Evolutionary conservation across 371 early-diverging fungal genomes (phyloP), one percentile per base, ranked within the genome.

Genomic region (Rhizopus sp.): DNA sequence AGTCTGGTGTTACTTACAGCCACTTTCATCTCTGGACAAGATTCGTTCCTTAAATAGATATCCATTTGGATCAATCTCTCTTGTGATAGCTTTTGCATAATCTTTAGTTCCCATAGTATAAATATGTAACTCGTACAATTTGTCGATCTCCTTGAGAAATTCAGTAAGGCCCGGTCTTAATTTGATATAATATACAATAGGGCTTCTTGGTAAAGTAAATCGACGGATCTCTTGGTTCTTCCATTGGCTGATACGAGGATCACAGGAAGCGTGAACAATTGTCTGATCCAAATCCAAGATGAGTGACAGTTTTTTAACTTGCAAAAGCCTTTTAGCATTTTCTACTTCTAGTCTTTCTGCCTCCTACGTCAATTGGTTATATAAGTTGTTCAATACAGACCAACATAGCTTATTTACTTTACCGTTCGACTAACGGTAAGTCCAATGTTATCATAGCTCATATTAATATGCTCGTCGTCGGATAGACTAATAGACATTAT

Each of bases 281-380:
- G 99, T 99, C 72, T 97, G 99, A 72, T 99, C 99, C 48, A 99
- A 81, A 80, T 99, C 99, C 29, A 99, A 81, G 40, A 99, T 88
- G n/a, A 99, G 73, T 12, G 95, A 92, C 35, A 99, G 82, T 68
- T 90, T 95, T 45, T 83, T 80, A 40, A 76, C 77, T 13, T 74
- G 57, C 53, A 87, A 59, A 53, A 99, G 74, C 47, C 91, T 70
- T 7, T 80, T 60, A 6, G 88, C 82, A 37, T 82, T 91, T 41
- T 88, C 88, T 29, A 80, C 63, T 48, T 93, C 97, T 30, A 96
- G 59, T 9, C 88, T 67, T 55, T 84, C 78, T 3, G 96, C 96
- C 59, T 93, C 94, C 88, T 93, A 70, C 29, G 32, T 15, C 6
- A 17, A 15, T n/a, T 50, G 31, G 35, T 47, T 34, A 44, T 34